Evolutionary conservation across 306 rosid genomes (phyloP).

Genomic region (Dalbergia oliveri): DNA sequence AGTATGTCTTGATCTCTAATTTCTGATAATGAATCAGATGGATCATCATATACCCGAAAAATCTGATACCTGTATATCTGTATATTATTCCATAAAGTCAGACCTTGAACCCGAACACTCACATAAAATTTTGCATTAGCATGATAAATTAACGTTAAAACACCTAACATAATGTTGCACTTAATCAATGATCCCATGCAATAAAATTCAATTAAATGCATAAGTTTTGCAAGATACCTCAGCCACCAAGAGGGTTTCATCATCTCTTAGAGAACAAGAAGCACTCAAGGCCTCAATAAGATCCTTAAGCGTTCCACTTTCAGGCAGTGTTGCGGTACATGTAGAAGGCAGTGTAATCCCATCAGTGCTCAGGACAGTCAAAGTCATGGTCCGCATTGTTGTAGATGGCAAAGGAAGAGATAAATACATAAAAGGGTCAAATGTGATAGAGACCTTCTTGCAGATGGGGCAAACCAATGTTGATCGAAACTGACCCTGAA

Average conservation of each 20-base stretch:
- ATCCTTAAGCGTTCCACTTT: slow-evolving; percentile 65
- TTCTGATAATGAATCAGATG: slow-evolving; percentile 60
- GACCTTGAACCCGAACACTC: slow-evolving; percentile 15
- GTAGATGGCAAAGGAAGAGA: slow-evolving; percentile 88
- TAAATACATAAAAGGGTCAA: slow-evolving; percentile 94
- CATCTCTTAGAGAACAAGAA: slow-evolving; percentile 71
- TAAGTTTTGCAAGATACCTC: slow-evolving; percentile 64
- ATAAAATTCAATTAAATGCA: slow-evolving; percentile 22
- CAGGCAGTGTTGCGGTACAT: slow-evolving; percentile 64
- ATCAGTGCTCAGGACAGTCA: slow-evolving; percentile 71
- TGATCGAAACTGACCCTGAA: slow-evolving; percentile 89
- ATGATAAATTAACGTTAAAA: slow-evolving; percentile 9
- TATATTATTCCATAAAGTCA: slow-evolving; percentile 38
- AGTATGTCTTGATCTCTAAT: slow-evolving; percentile 79
- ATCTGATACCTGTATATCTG: slow-evolving; percentile 67
- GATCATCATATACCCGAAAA: slow-evolving; percentile 59
- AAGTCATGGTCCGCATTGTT: slow-evolving; percentile 69
- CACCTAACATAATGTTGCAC: slow-evolving; percentile 1
- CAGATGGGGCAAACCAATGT: slow-evolving; percentile 83
- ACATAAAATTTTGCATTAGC: slow-evolving; percentile 36
- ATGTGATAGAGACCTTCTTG: slow-evolving; percentile 77
- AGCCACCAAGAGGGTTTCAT: slow-evolving; percentile 77
- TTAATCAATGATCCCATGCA: slow-evolving; percentile 21
- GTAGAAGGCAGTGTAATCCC: slow-evolving; percentile 65
- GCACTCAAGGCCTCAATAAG: slow-evolving; percentile 66